Evolutionary conservation across 768 basidiomycete genomes (phyloP), one percentile per base, ranked within the genome.

Genomic region (Psilocybe sp.): DNA sequence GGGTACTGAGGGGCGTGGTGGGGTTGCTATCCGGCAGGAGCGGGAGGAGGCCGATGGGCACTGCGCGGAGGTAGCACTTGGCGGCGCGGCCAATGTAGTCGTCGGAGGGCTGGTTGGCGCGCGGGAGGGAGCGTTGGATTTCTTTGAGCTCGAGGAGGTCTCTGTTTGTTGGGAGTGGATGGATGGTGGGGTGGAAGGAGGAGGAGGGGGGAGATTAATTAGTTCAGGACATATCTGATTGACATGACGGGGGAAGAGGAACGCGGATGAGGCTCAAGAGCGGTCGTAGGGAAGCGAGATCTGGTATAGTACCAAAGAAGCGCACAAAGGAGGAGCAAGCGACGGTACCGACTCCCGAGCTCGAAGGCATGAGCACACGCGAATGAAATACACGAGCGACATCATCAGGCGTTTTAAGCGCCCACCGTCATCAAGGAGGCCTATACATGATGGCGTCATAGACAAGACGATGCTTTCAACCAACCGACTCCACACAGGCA

Each of bases 81-180:
- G 62, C 67, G 11, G 64, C 71, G 33, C 64, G 68, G 36, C 73
- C 75, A 0, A 75, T 67, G 23, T 74, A 52, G 1, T 62, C 66
- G 60, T 78, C 79, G 3, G 64, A 61, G 0, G 70, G 74, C 65
- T 81, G 84, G 46, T 74, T 69, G 2, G 85, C 81, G 15, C 73
- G 70, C 7, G 85, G 84, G 1, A 86, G 71, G 6, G 81, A 80
- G 10, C 80, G 77, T 52, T 82, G 84, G 38, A 88, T 82, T 55
- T 81, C 82, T 57, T 84, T 85, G 38, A 87, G 75, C 61, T 88
- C 85, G 16, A 87, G 76, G 15, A 85, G 59, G 55, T 85, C 83
- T 56, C 83, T 84, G 53, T 50, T 20, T 34, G 34, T 23, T 36
- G 51, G 34, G 45, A 39, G 35, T 34, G 50, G 19, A 37, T 51